phyloP scores from a whole-genome alignment of 164 flowering plant genomes.

The Liquidambar formosana region DNA sequence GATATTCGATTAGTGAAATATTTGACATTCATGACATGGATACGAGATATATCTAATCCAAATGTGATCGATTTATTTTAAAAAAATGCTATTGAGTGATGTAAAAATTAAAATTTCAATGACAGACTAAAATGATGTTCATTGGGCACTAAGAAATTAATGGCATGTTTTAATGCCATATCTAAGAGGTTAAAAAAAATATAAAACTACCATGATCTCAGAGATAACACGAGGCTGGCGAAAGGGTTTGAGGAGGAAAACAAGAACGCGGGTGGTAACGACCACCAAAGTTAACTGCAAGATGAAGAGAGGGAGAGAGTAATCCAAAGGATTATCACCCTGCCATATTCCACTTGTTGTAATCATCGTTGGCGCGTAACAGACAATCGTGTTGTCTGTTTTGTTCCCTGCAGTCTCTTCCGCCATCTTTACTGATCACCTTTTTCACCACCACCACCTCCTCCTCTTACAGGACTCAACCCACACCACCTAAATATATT shows the following conservation, averaged over 20 bases:
- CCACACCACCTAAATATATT: too few species aligned
- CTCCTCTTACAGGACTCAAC: too few species aligned
- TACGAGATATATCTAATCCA: too few species aligned
- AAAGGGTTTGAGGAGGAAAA: constrained; percentile 41
- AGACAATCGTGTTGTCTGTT: constrained; percentile 13
- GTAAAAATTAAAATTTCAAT: too few species aligned
- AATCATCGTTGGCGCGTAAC: constrained; percentile 38
- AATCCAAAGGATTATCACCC: constrained; percentile 57
- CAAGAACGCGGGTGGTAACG: constrained; percentile 34
- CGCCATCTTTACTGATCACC: not conserved
- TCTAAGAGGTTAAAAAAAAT: not conserved
- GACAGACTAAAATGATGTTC: too few species aligned
- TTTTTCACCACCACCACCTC: not conserved
- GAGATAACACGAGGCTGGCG: constrained; percentile 51
- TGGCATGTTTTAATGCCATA: too few species aligned
- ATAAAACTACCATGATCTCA: constrained; percentile 41
- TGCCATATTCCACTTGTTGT: constrained; percentile 52
- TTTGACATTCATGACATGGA: too few species aligned
- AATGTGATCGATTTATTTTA: too few species aligned
- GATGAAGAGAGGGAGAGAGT: constrained; percentile 51
- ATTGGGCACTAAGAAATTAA: too few species aligned
- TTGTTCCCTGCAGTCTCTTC: too few species aligned
- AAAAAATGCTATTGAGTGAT: too few species aligned
- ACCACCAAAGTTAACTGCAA: constrained; percentile 39
- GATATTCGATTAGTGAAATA: too few species aligned